Evolutionary conservation across 2,329 filamentous ascomycete species (phyloP).

Genomic region (Sclerotinia sclerotiorum): DNA sequence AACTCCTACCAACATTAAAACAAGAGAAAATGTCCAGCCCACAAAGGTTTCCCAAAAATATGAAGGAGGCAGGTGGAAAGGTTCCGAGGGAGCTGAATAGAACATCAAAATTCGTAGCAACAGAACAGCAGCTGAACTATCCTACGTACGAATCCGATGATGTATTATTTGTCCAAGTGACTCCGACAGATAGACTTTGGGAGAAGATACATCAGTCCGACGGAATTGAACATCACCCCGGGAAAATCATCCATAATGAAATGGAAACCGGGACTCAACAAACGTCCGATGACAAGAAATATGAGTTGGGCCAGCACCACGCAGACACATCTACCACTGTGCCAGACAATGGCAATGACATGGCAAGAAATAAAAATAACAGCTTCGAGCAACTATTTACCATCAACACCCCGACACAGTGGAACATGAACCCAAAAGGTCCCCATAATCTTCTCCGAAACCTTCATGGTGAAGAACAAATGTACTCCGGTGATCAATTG

Average conservation of each 20-base stretch:
- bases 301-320: not conserved
- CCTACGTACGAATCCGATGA: not conserved
- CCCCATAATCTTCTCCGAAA: not conserved
- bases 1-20: not conserved
- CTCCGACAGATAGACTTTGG: not conserved
- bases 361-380: not conserved
- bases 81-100: no score
- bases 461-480: not conserved
- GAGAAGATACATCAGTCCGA: no score
- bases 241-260: no score
- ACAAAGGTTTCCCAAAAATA: fast-evolving
- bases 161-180: not conserved
- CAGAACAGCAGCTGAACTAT: fast-evolving
- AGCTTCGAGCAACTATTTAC: not conserved
- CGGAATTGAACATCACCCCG: no score
- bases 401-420: not conserved
- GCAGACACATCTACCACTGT: not conserved
- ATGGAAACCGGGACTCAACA: fast-evolving
- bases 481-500: not conserved
- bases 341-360: not conserved
- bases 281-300: not conserved
- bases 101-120: not conserved
- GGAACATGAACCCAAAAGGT: not conserved
- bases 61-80: not conserved
- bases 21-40: not conserved